A percentile compares a stretch with the other conserved stretches of the same genome.
Conservation (phyloP, 768 basidiomycete genomes). For the Gymnopilus dilepis region DNA sequence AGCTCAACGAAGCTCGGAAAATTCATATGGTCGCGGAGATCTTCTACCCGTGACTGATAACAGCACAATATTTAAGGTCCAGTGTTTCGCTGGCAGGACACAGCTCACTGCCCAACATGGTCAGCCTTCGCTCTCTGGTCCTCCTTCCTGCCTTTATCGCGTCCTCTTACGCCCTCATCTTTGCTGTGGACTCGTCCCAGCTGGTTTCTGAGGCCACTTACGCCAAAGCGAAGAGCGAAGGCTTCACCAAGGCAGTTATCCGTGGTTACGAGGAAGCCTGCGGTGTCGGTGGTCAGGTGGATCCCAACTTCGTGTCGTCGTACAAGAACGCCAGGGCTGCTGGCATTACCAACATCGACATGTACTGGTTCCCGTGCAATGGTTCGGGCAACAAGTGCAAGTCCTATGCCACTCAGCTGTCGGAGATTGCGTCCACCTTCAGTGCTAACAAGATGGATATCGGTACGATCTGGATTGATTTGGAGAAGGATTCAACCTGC, state of each 20-base stretch:
- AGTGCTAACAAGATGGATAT: constrained; percentile 24
- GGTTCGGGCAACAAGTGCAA: constrained; percentile 26
- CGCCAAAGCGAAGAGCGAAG: constrained; percentile 21
- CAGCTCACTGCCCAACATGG: constrained; percentile 7
- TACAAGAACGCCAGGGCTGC: constrained; percentile 28
- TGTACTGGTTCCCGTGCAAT: constrained; percentile 28
- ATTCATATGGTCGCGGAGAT: constrained; percentile 1
- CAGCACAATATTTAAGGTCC: neutral
- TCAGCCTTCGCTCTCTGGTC: constrained; percentile 11
- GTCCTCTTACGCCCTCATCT: constrained; percentile 23
- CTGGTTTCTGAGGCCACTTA: constrained; percentile 23
- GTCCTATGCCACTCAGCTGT: constrained; percentile 21
- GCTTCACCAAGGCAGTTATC: constrained; percentile 28
- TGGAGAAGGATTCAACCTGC: constrained; percentile 27
- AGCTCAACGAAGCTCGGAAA: neutral
- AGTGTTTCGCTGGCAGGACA: neutral
- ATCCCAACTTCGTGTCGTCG: constrained; percentile 25
- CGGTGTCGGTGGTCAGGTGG: constrained; percentile 24
- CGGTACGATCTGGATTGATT: constrained; percentile 27
- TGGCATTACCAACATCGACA: constrained; percentile 25
- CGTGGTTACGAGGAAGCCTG: constrained; percentile 26
- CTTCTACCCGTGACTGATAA: neutral
- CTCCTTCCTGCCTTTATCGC: constrained; percentile 16
- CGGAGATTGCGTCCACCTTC: constrained; percentile 19
- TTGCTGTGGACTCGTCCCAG: constrained; percentile 23